Percentiles rank a stretch among this genome's conserved stretches.
Evolutionary conservation across 441 rosid genomes (phyloP).

Genomic region (Breynia disticha): DNA sequence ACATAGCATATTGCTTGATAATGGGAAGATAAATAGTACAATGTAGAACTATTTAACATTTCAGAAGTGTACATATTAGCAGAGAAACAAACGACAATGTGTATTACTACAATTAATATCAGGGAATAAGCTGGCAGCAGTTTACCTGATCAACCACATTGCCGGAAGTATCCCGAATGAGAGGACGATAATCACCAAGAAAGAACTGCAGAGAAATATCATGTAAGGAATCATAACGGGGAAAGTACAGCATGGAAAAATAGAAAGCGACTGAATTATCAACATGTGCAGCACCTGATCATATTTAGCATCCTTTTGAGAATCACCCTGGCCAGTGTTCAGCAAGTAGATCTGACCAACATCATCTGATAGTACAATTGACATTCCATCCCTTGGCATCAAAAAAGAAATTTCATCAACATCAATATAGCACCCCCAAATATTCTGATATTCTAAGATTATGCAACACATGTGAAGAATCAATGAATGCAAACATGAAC

Average conservation of each 20-base stretch:
- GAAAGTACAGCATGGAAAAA: not conserved
- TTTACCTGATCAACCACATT: constrained; percentile 91
- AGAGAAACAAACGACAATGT: too few species aligned
- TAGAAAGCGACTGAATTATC: not conserved
- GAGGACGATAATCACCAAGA: constrained; percentile 96
- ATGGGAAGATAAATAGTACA: too few species aligned
- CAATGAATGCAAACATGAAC: too few species aligned
- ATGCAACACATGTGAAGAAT: too few species aligned
- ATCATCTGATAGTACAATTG: constrained; percentile 97
- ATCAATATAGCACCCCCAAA: not conserved
- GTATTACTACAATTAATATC: too few species aligned
- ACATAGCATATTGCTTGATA: not conserved
- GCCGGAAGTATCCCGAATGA: constrained; percentile 64
- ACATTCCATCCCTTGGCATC: constrained; percentile 81
- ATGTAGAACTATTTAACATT: too few species aligned
- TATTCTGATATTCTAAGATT: too few species aligned
- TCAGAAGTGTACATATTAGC: too few species aligned
- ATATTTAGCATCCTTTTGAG: constrained; percentile 90
- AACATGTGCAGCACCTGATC: constrained; percentile 56
- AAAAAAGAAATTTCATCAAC: constrained; percentile 6
- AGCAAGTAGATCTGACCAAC: constrained; percentile 87
- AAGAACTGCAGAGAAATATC: constrained; percentile 58
- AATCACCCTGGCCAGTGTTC: constrained; percentile 96
- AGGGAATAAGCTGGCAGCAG: constrained; percentile 13
- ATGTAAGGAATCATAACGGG: constrained; percentile 9